These are phyloP conservation scores for Tremella yokohamensis DNA, from an alignment of 768 basidiomycete genomes.

Conservation along the genomic window DNA sequence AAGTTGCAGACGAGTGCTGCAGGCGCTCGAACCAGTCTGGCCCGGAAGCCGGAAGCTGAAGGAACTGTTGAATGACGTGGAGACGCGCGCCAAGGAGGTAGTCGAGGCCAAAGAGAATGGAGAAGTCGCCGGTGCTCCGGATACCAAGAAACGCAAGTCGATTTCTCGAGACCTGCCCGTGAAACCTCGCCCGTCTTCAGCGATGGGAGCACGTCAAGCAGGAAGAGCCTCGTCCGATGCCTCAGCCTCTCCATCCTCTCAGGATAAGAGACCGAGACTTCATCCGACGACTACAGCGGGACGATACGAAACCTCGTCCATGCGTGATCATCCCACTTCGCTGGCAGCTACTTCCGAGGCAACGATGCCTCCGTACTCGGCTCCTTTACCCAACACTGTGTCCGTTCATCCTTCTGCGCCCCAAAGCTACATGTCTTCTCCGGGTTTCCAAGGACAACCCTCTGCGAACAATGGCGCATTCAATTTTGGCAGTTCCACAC, in stretches of 20 bases:
- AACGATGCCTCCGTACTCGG: neutral
- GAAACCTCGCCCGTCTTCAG: neutral
- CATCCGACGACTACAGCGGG: no score
- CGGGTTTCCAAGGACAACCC: neutral
- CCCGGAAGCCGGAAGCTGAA: conserved; percentile 42
- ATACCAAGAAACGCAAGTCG: conserved; percentile 18
- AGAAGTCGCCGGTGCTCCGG: neutral
- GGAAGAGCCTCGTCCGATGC: neutral
- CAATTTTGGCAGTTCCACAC: no score
- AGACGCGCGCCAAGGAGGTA: conserved; percentile 34
- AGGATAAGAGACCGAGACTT: no score
- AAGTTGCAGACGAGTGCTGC: conserved; percentile 26
- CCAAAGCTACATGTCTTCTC: neutral
- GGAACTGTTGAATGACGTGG: conserved; percentile 41
- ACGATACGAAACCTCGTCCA: no score
- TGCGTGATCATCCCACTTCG: conserved; percentile 6
- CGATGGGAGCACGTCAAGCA: neutral
- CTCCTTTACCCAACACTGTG: neutral
- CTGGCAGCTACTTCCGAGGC: neutral
- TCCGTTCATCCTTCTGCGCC: neutral
- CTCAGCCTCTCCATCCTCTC: no score
- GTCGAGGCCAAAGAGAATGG: neutral
- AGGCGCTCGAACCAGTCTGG: conserved; percentile 44
- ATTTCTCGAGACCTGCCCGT: neutral
- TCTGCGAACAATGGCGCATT: neutral